Evolutionary conservation across 192 early-diverging fungal genomes (phyloP).

Genomic region (Funneliformis geosporum): DNA sequence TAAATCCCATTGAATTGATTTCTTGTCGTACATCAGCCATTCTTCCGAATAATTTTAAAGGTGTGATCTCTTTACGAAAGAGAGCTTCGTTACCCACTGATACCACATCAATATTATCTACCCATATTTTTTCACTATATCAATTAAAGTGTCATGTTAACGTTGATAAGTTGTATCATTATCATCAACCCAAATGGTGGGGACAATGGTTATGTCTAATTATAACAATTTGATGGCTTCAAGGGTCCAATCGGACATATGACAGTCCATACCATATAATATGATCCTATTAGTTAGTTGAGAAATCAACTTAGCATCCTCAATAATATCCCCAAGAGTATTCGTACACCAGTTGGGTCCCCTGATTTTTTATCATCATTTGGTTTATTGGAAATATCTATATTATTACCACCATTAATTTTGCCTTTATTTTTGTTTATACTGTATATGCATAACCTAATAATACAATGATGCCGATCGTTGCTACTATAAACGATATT

Average conservation of each 20-base stretch:
- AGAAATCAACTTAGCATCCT: conserved; percentile 58
- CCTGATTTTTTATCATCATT: no score
- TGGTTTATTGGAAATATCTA: no score
- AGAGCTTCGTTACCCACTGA: conserved; percentile 52
- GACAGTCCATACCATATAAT: conserved; percentile 69
- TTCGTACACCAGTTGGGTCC: conserved; percentile 36
- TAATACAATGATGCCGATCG: neutral
- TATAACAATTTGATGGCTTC: conserved; percentile 58
- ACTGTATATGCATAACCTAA: neutral
- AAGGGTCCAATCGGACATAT: conserved; percentile 59
- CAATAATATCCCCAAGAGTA: conserved; percentile 58
- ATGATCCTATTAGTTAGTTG: conserved; percentile 58
- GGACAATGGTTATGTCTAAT: conserved; percentile 59
- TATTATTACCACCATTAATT: neutral
- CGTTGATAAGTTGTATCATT: conserved; percentile 43
- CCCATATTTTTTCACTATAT: conserved; percentile 41
- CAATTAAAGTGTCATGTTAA: conserved; percentile 43
- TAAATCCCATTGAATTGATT: conserved; percentile 21
- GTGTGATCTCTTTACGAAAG: conserved; percentile 40
- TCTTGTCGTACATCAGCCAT: conserved; percentile 35
- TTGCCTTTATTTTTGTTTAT: neutral
- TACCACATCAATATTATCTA: conserved; percentile 43
- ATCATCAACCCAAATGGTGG: conserved; percentile 67
- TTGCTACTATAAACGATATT: neutral
- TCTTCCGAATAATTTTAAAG: conserved; percentile 1